Evolutionary conservation across 768 basidiomycete genomes (phyloP), one percentile per base, ranked within the genome.

Genomic region (Cystobasidium ongulense): DNA sequence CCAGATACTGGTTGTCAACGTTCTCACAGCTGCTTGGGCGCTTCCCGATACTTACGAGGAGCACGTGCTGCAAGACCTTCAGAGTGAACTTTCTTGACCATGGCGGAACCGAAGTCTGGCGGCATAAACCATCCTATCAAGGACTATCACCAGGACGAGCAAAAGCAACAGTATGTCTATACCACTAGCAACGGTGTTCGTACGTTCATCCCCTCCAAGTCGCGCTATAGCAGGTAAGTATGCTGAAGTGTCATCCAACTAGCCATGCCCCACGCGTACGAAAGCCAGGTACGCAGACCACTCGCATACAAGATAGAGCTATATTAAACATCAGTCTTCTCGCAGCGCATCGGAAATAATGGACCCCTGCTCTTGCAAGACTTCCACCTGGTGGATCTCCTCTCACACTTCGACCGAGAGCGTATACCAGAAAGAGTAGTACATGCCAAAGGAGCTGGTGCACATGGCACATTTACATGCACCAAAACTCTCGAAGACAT

Each of bases 331-430:
- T 21, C 23, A 8, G 8, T 21, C 87, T 64, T 38, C 3, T 38
- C 78, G 38, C 89, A 92, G 82, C 86, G 90, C 54, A 84, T 89
- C 35, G 90, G 92, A 52, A 74, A 81, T 41, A 81, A 85, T 52
- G 93, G 93, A 0, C 91, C 92, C n/a, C 87, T 95, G 35, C 85
- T 95, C 31, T 84, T 96, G 52, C 92, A 95, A 82, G 39, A 77
- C 73, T 52, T 61, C 1, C 88, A 91, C 81, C 87, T 90, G 82
- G 88, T 94, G 79, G 91, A 92, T 82, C 84, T 89, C 62, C 87
- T 98, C 75, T 88, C 91, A 18, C 93, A 95, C 76, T 92, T 84
- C 75, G 79, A 78, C 53, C 76, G 79, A 59, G 79, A 82, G 80
- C 76, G 78, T 71, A 77, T 79, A 73, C 75, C 81, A 38, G 79